Evolutionary conservation across 208 protist species (phyloP), one percentile per base, ranked within the genome.

Genomic region (Novymonas esmeraldas): DNA sequence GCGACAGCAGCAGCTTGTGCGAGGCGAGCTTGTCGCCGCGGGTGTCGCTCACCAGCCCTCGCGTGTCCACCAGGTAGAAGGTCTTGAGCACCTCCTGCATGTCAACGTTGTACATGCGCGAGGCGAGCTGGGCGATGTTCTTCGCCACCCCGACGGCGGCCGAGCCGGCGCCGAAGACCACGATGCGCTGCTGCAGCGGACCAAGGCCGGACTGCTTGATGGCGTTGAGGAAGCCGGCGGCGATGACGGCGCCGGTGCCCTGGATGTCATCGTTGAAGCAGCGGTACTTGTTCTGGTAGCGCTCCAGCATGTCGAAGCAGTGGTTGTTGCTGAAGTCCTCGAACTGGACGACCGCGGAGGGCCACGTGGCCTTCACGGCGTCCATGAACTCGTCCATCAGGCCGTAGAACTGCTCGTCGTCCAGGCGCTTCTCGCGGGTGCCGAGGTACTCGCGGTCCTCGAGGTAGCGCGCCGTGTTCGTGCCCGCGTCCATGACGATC

Each of bases 241-340:
- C 76, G 66, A 98, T 92, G 46, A 99, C 97, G 29, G 97, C 88
- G 16, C 95, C 96, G 33, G 98, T 99, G 67, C 97, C 98, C 85
- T 99, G 98, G 54, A 99, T 99, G 84, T 99, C 98, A 66, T 99
- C 98, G 78, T 99, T 99, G 92, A 99, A 99, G 80, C 90, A 98
- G 58, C 90, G 80, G 68, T 91, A 85, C 73, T 89, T 84, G 64
- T 97, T 81, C 54, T 94, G 80, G 81, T 98, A 99, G 60, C 83
- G 75, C 63, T 96, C 89, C 5, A 99, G 85, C 44, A 99, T 83
- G 34, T 89, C 79, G 72, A 98, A 98, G 69, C 90, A 96, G 76
- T 98, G 86, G 70, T 93, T 88, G 76, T 94, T 98, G 59, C 79
- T 85, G 74, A 99, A 98, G 84, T 99, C 98, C 80, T 99, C 98